Conservation (phyloP, 2,329 filamentous ascomycete genomes). For the Hypomyces rosellus region DNA sequence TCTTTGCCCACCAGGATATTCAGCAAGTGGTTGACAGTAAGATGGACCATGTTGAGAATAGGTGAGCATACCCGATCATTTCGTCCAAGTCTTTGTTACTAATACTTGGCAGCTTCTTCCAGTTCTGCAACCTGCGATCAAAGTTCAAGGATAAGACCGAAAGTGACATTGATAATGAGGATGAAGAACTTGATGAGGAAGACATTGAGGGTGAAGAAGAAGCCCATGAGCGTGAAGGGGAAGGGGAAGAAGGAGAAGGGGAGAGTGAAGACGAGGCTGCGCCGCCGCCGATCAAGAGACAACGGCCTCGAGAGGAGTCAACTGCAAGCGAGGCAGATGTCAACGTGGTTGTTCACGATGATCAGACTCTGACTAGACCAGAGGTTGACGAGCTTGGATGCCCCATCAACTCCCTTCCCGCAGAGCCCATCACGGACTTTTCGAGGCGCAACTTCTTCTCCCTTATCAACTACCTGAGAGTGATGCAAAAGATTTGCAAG, state of each 20-base stretch:
- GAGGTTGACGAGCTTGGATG: slow-evolving; percentile 85
- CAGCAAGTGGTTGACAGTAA: slow-evolving; percentile 83
- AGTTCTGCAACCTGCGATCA: slow-evolving; percentile 73
- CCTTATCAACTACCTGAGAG: slow-evolving; percentile 87
- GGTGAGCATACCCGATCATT: slow-evolving; percentile 42
- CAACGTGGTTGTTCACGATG: slow-evolving; percentile 19
- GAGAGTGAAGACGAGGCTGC: slow-evolving; percentile 71
- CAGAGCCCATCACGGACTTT: slow-evolving; percentile 77
- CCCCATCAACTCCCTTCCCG: slow-evolving; percentile 63
- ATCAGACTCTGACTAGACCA: slow-evolving; percentile 36
- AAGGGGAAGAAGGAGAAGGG: slow-evolving; percentile 35
- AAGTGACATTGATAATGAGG: slow-evolving; percentile 22
- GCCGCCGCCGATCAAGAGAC: slow-evolving; percentile 72
- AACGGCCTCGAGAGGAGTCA: slow-evolving; percentile 39
- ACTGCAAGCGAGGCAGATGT: slow-evolving; percentile 18
- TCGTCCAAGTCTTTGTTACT: background rate
- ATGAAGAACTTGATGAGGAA: slow-evolving; percentile 15
- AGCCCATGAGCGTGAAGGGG: slow-evolving; percentile 20
- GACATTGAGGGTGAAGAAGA: slow-evolving; percentile 27
- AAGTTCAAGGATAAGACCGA: slow-evolving; percentile 34
- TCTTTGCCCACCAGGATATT: slow-evolving; percentile 90
- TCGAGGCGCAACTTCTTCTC: slow-evolving; percentile 94
- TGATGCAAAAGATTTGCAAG: slow-evolving; percentile 97
- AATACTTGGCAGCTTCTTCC: slow-evolving; percentile 65
- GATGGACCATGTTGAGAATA: slow-evolving; percentile 74